A percentile compares a stretch with the other conserved stretches of the same genome.
phyloP scores from a whole-genome alignment of 2,329 filamentous ascomycete species.

The Raffaelea ambrosiae region DNA sequence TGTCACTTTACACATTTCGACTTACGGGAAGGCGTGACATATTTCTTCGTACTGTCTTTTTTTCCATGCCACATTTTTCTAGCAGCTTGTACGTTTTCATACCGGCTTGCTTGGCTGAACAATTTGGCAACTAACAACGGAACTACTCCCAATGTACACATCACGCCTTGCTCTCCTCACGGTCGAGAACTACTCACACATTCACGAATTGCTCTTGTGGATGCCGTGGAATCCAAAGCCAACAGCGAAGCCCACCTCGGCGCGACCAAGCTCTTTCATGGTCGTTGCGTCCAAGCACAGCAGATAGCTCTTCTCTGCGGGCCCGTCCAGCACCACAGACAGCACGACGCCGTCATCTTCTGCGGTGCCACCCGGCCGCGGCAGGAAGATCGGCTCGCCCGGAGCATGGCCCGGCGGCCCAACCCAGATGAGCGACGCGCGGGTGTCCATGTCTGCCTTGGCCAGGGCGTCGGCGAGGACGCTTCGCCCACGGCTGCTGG shows the following conservation, averaged over 20 bases:
- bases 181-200: too few species aligned
- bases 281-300: constrained; percentile 55
- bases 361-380: constrained; percentile 10
- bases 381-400: constrained; percentile 61
- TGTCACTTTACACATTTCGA: neutral
- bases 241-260: constrained; percentile 52
- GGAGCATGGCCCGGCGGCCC: constrained; percentile 51
- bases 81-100: too few species aligned
- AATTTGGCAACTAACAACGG: too few species aligned
- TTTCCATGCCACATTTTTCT: too few species aligned
- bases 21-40: too few species aligned
- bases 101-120: too few species aligned
- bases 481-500: constrained; percentile 47
- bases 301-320: constrained; percentile 52
- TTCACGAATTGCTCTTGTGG: constrained; percentile 28
- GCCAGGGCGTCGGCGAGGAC: constrained; percentile 54
- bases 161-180: too few species aligned
- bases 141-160: too few species aligned
- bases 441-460: constrained; percentile 55
- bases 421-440: constrained; percentile 44
- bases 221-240: constrained; percentile 58
- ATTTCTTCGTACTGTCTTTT: too few species aligned
- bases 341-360: constrained; percentile 59
- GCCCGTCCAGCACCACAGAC: constrained; percentile 56
- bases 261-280: constrained; percentile 56